Conservation (phyloP, 768 basidiomycete species). For the Trametes punicea region DNA sequence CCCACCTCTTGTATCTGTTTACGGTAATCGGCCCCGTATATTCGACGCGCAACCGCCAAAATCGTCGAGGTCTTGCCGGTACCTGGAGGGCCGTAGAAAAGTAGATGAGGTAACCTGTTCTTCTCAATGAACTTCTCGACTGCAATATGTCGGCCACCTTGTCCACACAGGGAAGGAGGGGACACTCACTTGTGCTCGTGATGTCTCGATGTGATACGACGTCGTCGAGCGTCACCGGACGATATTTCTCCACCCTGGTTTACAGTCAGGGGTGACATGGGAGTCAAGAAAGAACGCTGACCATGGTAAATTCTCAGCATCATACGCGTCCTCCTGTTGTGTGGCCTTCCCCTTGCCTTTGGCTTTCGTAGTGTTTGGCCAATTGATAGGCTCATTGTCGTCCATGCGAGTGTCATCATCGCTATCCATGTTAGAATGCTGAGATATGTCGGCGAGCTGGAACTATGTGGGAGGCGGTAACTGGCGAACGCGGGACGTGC, state of each 20-base stretch:
- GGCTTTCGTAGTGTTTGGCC: constrained; percentile 26
- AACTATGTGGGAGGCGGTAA: neutral
- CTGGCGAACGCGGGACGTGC: neutral
- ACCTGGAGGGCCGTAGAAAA: constrained; percentile 98
- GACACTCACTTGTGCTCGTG: constrained; percentile 78
- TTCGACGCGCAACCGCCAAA: constrained; percentile 88
- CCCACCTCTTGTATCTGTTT: constrained; percentile 93
- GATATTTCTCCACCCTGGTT: constrained; percentile 94
- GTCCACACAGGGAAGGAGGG: neutral
- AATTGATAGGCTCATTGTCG: constrained; percentile 34
- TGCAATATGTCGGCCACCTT: constrained; percentile 30
- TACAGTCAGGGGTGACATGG: neutral
- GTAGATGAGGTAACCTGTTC: constrained; percentile 88
- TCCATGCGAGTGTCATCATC: constrained; percentile 58
- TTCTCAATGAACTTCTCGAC: constrained; percentile 97
- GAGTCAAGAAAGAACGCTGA: constrained; percentile 30
- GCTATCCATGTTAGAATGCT: constrained; percentile 45
- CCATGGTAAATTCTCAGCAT: constrained; percentile 82
- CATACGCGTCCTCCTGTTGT: constrained; percentile 34
- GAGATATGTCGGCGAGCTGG: neutral
- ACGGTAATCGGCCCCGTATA: constrained; percentile 82
- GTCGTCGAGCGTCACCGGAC: constrained; percentile 87
- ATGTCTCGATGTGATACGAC: constrained; percentile 98
- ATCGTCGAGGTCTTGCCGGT: constrained; percentile 99
- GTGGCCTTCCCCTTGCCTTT: constrained; percentile 75